Percentiles rank a stretch among this genome's conserved stretches.
These are phyloP conservation scores for Cladophialophora exuberans DNA, from an alignment of 2,329 filamentous ascomycete species.

Conservation along the genomic window DNA sequence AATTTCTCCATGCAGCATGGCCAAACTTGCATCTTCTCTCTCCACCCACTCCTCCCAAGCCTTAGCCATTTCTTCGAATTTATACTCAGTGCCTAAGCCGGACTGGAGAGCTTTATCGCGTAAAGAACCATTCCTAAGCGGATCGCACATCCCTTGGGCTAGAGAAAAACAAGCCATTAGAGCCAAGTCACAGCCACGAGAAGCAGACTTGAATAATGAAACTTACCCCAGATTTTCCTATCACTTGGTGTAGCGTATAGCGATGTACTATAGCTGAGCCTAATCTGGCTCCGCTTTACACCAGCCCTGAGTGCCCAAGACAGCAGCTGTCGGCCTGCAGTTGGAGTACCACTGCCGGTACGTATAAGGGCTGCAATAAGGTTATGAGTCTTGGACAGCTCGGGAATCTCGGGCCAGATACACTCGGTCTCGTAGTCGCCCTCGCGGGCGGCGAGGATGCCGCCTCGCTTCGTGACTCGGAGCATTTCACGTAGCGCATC, in stretches of 20 bases:
- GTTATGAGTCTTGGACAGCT: slow-evolving; percentile 37
- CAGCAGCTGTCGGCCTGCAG: slow-evolving; percentile 35
- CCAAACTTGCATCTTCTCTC: slow-evolving; percentile 46
- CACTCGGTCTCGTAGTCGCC: slow-evolving; percentile 38
- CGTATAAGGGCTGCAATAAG: slow-evolving; percentile 30
- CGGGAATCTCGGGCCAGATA: slow-evolving; percentile 37
- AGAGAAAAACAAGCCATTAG: slow-evolving; percentile 11
- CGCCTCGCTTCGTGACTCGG: slow-evolving; percentile 49
- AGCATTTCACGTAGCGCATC: slow-evolving; percentile 26
- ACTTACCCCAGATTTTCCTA: slow-evolving; percentile 36
- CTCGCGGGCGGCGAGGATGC: slow-evolving; percentile 43
- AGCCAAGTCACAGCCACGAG: slow-evolving; percentile 1
- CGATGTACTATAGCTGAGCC: slow-evolving; percentile 38
- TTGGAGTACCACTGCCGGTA: slow-evolving; percentile 30
- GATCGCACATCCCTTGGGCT: slow-evolving; percentile 16
- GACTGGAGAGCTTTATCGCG: slow-evolving; percentile 14
- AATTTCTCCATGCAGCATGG: slow-evolving; percentile 43
- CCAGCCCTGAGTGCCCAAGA: slow-evolving; percentile 38
- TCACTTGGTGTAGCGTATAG: slow-evolving; percentile 36
- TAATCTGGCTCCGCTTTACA: slow-evolving; percentile 38
- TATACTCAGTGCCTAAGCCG: slow-evolving; percentile 34
- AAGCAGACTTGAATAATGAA: slow-evolving; percentile 36
- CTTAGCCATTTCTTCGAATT: slow-evolving; percentile 40
- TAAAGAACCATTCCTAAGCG: slow-evolving; percentile 37
- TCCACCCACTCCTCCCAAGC: slow-evolving; percentile 41